Evolutionary conservation across 768 basidiomycete genomes (phyloP).

Genomic region (Termitomyces titanicus): DNA sequence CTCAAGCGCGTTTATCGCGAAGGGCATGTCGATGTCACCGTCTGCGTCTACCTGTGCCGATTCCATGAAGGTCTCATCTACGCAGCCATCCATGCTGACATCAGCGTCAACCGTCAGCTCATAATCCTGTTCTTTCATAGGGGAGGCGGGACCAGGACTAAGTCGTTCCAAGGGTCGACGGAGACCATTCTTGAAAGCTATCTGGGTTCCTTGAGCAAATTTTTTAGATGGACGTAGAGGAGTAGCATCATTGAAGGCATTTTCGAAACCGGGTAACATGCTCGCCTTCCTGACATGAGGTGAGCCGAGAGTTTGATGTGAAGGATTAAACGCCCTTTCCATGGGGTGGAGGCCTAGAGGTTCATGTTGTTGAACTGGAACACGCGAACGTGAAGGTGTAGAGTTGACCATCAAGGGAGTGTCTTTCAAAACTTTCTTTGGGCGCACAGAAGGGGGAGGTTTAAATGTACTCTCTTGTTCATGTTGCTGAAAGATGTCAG

Average conservation of each 20-base stretch:
- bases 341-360: conserved; percentile 21
- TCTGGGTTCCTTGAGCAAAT: conserved; percentile 14
- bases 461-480: conserved; percentile 59
- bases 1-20: neutral
- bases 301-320: conserved; percentile 22
- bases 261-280: conserved; percentile 51
- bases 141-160: conserved; percentile 5
- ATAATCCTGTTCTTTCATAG: neutral
- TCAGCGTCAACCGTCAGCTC: neutral
- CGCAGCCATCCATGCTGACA: neutral
- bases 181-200: neutral
- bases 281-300: conserved; percentile 28
- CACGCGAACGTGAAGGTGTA: conserved; percentile 36
- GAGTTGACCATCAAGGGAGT: conserved; percentile 36
- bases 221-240: conserved; percentile 25
- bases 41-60: conserved; percentile 19
- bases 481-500: conserved; percentile 47
- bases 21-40: conserved; percentile 31
- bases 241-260: conserved; percentile 43
- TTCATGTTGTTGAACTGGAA: conserved; percentile 24
- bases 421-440: conserved; percentile 34
- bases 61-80: conserved; percentile 5
- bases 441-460: conserved; percentile 40
- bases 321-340: conserved; percentile 35
- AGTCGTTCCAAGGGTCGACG: neutral